Base-by-base conservation (phyloP, 495 filamentous ascomycete species). In the Xylaria scruposa region DNA sequence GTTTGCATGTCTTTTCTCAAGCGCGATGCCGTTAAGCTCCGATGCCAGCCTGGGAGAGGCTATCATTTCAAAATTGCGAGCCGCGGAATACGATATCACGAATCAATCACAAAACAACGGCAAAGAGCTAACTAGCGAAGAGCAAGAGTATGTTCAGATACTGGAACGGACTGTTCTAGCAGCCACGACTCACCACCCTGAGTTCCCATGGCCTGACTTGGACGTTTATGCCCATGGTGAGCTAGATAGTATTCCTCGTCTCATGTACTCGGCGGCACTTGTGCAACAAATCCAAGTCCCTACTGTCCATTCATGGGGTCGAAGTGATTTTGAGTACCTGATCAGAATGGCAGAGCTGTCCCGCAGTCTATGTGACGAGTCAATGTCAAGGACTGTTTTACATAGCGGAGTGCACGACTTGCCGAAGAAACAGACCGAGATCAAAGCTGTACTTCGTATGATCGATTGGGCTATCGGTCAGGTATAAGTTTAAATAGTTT, bases 1-100 rank as follows among this genome's bases (percentile, higher is more conserved):
- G 53, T 56, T 56, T 56, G 53, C 53, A 17, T 56, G 53, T 56
- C 53, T 56, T 5, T 56, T 56, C 53, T 56, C 53, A 56, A 56
- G 24, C 29, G 53, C 53, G 3, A 56, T 56, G 53, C 53, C 53
- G 26, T 26, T 31, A 31, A 56, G 53, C 10, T 21, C 53, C 2
- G 53, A 56, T 56, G 53, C 13, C 24, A 31, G 53, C 24, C 24
- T 56, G 53, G 53, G 53, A 31, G 53, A 56, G 53, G 17, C 21
- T 2, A 31, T 56, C 8, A 56, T 56, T 17, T 56, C 26, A 29
- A 56, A 56, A 31, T 17, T 56, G 53, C 53, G 53, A 56, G 53
- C 24, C 9, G 9, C 15, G 24, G 53, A 56, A 31, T 56, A 29
- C 10, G 53, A 56, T 17, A 7, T 56, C 24, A 56, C 53, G 10